Base-by-base conservation (phyloP, 2,329 filamentous ascomycete species). In the Clarireedia homoeocarpa region DNA sequence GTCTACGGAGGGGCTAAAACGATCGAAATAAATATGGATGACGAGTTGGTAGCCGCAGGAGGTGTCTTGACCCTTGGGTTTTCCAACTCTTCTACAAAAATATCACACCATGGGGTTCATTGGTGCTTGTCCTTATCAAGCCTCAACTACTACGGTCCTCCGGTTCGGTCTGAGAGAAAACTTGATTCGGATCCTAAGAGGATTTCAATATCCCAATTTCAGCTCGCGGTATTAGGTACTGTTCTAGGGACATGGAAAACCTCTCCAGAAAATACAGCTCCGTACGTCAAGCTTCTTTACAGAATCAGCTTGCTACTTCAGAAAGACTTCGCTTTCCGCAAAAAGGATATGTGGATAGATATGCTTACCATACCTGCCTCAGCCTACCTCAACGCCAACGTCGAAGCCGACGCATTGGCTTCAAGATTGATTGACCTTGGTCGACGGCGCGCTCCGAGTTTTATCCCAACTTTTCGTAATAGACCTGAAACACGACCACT, bases 11-110 rank as follows among this genome's bases (percentile, higher is more conserved):
- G n/a, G 53, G 65, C 6, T 57, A 20, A 20, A 20, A 20, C 20
- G 20, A 20, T 20, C 20, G 20, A 20, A 20, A 20, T 20, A 20
- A 20, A 20, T 9, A 62, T 63, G n/a, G 44, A 64, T n/a, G 65
- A 65, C 55, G 26, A 36, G 26, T 38, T 63, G 64, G n/a, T 23
- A 48, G 6, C 15, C 23, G 4, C 46, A 55, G 6, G 59, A 55
- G 10, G 10, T n/a, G 5, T 4, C 7, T n/a, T 20, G 26, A 9
- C 20, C 20, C 20, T 20, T 20, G 6, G 46, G 46, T 9, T 27
- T 59, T 6, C 44, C 65, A 17, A 65, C 63, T 3, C 15, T 64
- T 23, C 62, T 63, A 2, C 53, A 65, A n/a, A 34, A 62, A 44
- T 42, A 36, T 9, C 17, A 30, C 24, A 17, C 27, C 14, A 46